Conservation (phyloP, 345 rosid genomes). For the Citrus sp. region DNA sequence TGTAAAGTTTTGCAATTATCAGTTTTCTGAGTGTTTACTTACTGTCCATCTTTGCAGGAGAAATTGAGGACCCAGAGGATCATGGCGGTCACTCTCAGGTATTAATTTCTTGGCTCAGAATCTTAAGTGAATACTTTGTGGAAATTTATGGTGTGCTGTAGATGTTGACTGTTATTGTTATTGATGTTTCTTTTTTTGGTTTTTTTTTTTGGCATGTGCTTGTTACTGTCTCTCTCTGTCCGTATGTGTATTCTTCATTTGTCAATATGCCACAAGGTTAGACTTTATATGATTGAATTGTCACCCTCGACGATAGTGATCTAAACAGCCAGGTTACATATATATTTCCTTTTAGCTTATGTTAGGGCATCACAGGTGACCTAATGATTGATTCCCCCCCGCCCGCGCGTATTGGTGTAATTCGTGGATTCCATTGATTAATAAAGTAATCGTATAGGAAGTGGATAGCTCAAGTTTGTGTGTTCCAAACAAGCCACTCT, state of each 20-base stretch:
- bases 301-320: too few relatives aligned
- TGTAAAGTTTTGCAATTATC: conserved; percentile 5
- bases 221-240: background rate
- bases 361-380: background rate
- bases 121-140: background rate
- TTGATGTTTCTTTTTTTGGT: background rate
- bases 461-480: background rate
- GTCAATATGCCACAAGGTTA: background rate
- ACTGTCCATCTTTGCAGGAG: conserved; percentile 45
- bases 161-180: background rate
- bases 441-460: background rate
- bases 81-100: conserved; percentile 67
- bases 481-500: background rate
- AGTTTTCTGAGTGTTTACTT: background rate
- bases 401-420: too few relatives aligned
- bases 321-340: too few relatives aligned
- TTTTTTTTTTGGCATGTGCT: background rate
- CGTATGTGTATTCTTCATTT: background rate
- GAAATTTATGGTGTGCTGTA: background rate
- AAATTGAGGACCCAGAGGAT: conserved; percentile 49
- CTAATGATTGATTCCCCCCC: background rate
- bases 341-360: too few relatives aligned
- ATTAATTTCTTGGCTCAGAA: background rate
- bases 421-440: background rate
- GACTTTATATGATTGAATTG: background rate